Base-by-base conservation (phyloP, 768 basidiomycete genomes). In the Hygrocybe punicea region DNA sequence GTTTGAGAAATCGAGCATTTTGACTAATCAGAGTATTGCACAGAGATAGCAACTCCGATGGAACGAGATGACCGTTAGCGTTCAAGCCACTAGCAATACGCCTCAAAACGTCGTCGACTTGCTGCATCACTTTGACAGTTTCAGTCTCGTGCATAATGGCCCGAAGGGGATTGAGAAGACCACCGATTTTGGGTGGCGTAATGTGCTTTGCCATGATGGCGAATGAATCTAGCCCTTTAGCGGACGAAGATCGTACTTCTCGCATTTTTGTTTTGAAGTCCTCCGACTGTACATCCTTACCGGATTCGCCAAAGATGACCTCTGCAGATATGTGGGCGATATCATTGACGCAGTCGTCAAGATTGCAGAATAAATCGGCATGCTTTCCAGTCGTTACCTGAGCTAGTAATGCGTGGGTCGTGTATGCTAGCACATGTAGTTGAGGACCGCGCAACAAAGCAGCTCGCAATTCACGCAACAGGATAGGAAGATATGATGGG, bases 211-310 rank as follows among this genome's bases (percentile, higher is more conserved):
- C 88, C 33, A 91, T 73, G 56, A 93, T 81, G 13, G 85, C 83
- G 64, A 97, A 93, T 0, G 90, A 86, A 67, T 98, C 93, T 33
- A 96, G 74, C 2, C 88, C 93, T 66, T 85, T 85, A n/a, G 91
- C 83, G 2, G 86, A 81, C 23, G 92, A 93, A 9, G 84, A 81
- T 33, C 85, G 81, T 25, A 95, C 96, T 74, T 99, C 96, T 19
- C 89, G 82, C 84, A 93, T 90, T 71, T 91, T 94, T 16, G 93
- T 94, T 74, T 87, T 92, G 84, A 96, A 98, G 23, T 87, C 95
- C 63, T 94, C 93, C 3, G 87, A 78, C 56, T 86, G 83, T 0
- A 90, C 86, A 64, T 98, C 92, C 69, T 90, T 91, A 13, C 89
- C 91, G 1, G 95, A 94, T 67, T 94, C 86, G 24, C 96, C 96